phyloP scores from a whole-genome alignment of 2,329 filamentous ascomycete genomes.

The Nemania diffusa region DNA sequence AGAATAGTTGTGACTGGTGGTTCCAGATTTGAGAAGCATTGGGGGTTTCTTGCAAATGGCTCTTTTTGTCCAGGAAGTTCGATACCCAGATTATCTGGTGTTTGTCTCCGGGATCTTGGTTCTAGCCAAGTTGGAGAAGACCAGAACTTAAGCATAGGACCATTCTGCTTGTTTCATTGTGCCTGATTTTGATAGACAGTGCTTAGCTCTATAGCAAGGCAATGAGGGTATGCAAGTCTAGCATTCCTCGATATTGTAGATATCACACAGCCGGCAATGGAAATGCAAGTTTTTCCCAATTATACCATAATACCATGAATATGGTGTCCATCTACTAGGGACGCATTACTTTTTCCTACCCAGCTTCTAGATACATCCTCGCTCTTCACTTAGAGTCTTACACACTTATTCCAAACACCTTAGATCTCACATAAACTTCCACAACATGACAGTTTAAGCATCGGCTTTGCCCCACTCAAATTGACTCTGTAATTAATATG shows the following conservation, averaged over 20 bases:
- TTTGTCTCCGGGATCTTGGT: constrained; percentile 38
- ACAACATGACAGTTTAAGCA: not conserved
- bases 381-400: not conserved
- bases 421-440: not conserved
- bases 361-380: not conserved
- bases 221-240: constrained; percentile 36
- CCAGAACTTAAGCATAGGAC: constrained; percentile 32
- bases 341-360: not conserved
- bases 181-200: constrained; percentile 35
- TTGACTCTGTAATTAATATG: not conserved
- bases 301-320: constrained; percentile 10
- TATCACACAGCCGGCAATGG: constrained; percentile 43
- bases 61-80: constrained; percentile 32
- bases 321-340: not conserved
- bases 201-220: constrained; percentile 36
- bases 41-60: constrained; percentile 33
- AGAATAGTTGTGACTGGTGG: constrained; percentile 17
- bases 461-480: not conserved
- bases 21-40: constrained; percentile 38
- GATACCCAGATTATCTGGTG: constrained; percentile 35
- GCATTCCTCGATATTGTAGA: constrained; percentile 46
- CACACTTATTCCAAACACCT: not conserved
- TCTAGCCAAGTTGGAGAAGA: constrained; percentile 37
- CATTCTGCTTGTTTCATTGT: constrained; percentile 22
- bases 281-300: constrained; percentile 37